Evolutionary conservation across 345 rosid genomes (phyloP).

Genomic region (Populus pruinosa): DNA sequence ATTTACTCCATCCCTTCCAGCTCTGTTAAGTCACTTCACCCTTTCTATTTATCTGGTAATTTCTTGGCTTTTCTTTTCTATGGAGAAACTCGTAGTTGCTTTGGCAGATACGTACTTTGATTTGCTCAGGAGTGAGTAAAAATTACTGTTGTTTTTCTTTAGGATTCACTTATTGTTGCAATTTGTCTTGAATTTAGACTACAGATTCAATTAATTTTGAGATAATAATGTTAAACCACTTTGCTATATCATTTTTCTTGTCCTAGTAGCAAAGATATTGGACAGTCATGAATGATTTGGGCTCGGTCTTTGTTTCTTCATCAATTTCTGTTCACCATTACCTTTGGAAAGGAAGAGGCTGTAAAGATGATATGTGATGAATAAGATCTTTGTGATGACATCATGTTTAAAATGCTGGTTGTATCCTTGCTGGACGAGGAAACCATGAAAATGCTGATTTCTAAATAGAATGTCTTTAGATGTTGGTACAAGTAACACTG

Average conservation of each 20-base stretch:
- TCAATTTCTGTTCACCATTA: not conserved
- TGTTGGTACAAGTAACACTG: too few relatives aligned
- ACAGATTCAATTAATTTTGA: not conserved
- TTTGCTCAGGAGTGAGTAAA: not conserved
- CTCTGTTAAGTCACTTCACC: slow-evolving; percentile 47
- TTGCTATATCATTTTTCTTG: not conserved
- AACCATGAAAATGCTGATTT: not conserved
- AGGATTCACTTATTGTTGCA: not conserved
- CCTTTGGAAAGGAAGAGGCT: not conserved
- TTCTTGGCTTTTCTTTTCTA: slow-evolving; percentile 12
- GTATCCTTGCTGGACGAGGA: not conserved
- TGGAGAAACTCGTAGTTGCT: not conserved
- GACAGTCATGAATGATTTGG: not conserved
- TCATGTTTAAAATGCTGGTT: not conserved
- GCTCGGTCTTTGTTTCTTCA: not conserved
- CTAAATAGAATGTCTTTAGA: too few relatives aligned
- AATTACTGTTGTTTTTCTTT: not conserved
- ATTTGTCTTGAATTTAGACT: not conserved
- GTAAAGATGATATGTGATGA: not conserved
- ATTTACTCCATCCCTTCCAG: slow-evolving; percentile 42
- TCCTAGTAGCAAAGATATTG: not conserved
- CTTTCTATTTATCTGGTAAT: slow-evolving; percentile 61
- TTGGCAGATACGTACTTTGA: not conserved
- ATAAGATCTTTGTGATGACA: not conserved
- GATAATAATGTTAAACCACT: not conserved